These are phyloP conservation scores for Crotalaria pallida DNA, from an alignment of 306 rosid species.

Conservation along the genomic window DNA sequence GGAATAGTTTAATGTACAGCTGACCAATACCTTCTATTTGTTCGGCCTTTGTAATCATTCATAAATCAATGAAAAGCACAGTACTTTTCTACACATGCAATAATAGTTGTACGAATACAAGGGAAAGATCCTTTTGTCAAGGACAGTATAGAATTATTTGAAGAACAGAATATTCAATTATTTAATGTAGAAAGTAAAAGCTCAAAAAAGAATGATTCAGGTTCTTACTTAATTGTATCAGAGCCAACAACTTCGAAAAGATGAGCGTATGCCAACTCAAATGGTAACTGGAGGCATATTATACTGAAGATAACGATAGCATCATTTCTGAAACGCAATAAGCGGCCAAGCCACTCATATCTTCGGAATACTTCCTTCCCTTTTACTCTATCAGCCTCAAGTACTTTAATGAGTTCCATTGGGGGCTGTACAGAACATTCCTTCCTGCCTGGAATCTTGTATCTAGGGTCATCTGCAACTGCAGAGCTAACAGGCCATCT, in stretches of 20 bases:
- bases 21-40: too few species aligned
- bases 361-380: conserved; percentile 67
- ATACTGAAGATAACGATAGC: conserved; percentile 72
- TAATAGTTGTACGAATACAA: not conserved
- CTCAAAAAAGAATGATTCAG: not conserved
- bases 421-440: conserved; percentile 43
- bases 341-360: conserved; percentile 82
- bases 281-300: conserved; percentile 92
- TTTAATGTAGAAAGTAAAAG: conserved; percentile 12
- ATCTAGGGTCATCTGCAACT: conserved; percentile 44
- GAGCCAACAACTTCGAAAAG: conserved; percentile 63
- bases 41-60: too few species aligned
- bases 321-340: conserved; percentile 86
- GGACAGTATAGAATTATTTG: not conserved
- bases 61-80: too few species aligned
- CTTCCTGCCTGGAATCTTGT: conserved; percentile 46
- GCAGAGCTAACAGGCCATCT: conserved; percentile 80
- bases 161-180: conserved; percentile 6
- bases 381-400: conserved; percentile 53
- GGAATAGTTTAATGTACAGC: too few species aligned
- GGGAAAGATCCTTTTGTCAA: not conserved
- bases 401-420: conserved; percentile 43
- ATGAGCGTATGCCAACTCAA: conserved; percentile 97
- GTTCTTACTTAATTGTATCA: conserved; percentile 68
- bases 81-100: too few species aligned